Evolutionary conservation across 164 flowering plant genomes (phyloP), one percentile per base, ranked within the genome.

Genomic region (Paratinospora sagittata): DNA sequence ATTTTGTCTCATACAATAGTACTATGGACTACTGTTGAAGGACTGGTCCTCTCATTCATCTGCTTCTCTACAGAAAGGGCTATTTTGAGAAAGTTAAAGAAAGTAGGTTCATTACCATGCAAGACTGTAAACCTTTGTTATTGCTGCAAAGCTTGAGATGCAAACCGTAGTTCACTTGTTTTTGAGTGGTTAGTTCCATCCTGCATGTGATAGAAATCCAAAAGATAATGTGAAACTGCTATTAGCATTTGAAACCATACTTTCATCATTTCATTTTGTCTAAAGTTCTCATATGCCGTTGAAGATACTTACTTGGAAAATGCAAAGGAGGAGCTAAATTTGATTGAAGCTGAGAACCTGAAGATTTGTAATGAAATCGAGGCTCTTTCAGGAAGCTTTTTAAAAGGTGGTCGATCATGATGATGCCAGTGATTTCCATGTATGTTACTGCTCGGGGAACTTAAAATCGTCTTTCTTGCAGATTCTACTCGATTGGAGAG

Each of bases 401-500:
- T 57, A 27, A 82, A 86, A 81, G 88, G 95, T 88, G 36, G 27
- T 65, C 41, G 47, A 47, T 23, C 23, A 62, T 52, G 33, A 8
- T 66, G 36, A 8, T 41, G 58, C 27, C n/a, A 1, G n/a, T 17
- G 7, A 4, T n/a, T 65, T 30, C 37, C 47, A 26, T 57, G 24
- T 68, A 26, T 8, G 24, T 21, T 19, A 55, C 24, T 6, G 24
- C 61, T 3, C 6, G 17, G 24, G 7, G 61, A 55, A 19, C 61
- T 55, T n/a, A 55, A 3, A 8, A 43, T 21, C 61, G 0, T 55
- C 23, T 55, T 55, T n/a, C 61, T 14, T 77, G 68, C 84, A 90
- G 92, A 86, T 68, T 82, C 81, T 77, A 73, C 23, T 74, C 65
- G 26, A 68, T 66, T 88, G 77, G 87, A 83, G 72, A 74, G 76